phyloP scores from a whole-genome alignment of 805 yeast species.

The Kluyveromyces siamensis region DNA sequence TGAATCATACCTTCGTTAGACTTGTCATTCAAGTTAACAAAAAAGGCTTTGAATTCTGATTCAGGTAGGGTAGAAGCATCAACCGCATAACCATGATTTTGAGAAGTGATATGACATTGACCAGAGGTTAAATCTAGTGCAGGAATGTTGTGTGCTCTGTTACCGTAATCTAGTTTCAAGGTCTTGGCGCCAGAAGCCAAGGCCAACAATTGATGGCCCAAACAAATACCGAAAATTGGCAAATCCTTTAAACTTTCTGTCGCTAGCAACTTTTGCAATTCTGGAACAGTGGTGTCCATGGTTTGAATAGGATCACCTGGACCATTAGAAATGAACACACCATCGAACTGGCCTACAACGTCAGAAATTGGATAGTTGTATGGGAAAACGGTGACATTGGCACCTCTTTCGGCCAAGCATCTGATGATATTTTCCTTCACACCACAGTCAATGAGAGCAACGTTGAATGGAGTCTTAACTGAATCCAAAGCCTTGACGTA shows the following conservation, averaged over 20 bases:
- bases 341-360: constrained; percentile 87
- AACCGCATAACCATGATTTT: constrained; percentile 97
- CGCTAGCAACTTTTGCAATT: constrained; percentile 63
- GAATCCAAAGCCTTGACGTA: constrained; percentile 54
- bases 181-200: constrained; percentile 93
- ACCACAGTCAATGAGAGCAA: constrained; percentile 96
- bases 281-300: constrained; percentile 56
- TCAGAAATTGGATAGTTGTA: constrained; percentile 89
- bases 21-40: constrained; percentile 88
- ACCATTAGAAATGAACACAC: constrained; percentile 89
- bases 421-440: constrained; percentile 95
- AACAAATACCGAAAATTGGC: constrained; percentile 95
- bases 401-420: constrained; percentile 90
- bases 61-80: constrained; percentile 66
- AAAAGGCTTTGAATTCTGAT: constrained; percentile 72
- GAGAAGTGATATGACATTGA: constrained; percentile 95
- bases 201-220: constrained; percentile 95
- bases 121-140: constrained; percentile 86
- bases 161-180: constrained; percentile 89
- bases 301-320: constrained; percentile 98
- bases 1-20: constrained; percentile 98
- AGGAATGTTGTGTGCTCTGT: constrained; percentile 98
- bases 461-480: constrained; percentile 52
- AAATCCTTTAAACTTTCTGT: constrained; percentile 43
- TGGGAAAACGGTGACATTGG: constrained; percentile 93